Evolutionary conservation across 176 grass and related monocot species (phyloP), one percentile per base, ranked within the genome.

Genomic region (Aechmea fasciata): DNA sequence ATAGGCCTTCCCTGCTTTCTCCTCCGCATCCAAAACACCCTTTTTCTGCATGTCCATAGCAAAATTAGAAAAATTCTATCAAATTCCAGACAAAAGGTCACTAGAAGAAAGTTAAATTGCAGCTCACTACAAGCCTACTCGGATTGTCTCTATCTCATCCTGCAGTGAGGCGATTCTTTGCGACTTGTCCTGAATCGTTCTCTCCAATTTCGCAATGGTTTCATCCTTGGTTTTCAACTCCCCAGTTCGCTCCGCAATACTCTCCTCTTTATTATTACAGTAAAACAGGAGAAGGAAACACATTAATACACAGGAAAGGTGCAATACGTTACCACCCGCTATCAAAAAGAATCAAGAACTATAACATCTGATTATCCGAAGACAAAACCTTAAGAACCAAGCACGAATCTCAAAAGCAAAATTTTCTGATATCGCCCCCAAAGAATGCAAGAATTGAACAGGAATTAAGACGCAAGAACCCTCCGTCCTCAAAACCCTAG

Each of bases 221-320:
- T 83, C 80, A 80, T 90, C 78, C 80, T 99, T 99, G 69, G 68
- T 75, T 70, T 85, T 85, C 49, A 90, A 78, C 64, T 90, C 84
- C 75, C 79, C 47, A 15, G 64, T 74, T 79, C 81, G 81, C 14
- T 68, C 64, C 11, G 57, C 68, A 63, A 90, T 81, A 66, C 71
- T 80, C 0, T 61, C 71, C 72, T 90, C 93, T 96, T 71, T 24
- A 65, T 71, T 24, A 65, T 33, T 61, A 19, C 17, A 18, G 33
- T 10, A 61, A 61, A 61, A 18, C n/a, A n/a, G 55, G 20, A 22
- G 10, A 61, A 41, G 6, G 4, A 41, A 41, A 41, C 6, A n/a
- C 55, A 61, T 61, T 19, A 61, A 61, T 22, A 22, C 55, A 22
- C 4, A 61, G 13, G 8, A 22, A 22, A 61, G 3, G 1, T 61